Evolutionary conservation across 1,284 basidiomycete species (phyloP).

Genomic region (Ustilago loliicola): DNA sequence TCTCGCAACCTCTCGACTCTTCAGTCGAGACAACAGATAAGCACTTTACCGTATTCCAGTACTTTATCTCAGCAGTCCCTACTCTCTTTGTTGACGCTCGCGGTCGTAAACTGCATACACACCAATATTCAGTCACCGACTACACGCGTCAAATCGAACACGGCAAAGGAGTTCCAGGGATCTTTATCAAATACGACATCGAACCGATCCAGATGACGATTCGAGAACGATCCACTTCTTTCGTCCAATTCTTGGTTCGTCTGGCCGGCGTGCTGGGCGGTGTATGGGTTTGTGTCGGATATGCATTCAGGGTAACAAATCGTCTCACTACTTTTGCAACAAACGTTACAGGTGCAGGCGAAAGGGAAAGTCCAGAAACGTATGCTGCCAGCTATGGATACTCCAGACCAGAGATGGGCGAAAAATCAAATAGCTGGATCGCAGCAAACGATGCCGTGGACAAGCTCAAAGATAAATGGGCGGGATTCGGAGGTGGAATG

Average conservation of each 20-base stretch:
- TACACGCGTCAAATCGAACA: slow-evolving; percentile 84
- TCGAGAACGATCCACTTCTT: slow-evolving; percentile 84
- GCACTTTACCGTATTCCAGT: slow-evolving; percentile 79
- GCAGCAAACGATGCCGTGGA: slow-evolving; percentile 31
- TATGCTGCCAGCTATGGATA: slow-evolving; percentile 47
- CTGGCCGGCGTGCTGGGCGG: slow-evolving; percentile 73
- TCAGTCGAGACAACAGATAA: slow-evolving; percentile 82
- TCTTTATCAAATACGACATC: slow-evolving; percentile 79
- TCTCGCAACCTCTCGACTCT: slow-evolving; percentile 88
- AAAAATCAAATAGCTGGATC: slow-evolving; percentile 26
- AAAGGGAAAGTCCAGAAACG: slow-evolving; percentile 36
- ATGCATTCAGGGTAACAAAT: slow-evolving; percentile 58
- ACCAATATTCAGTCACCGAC: slow-evolving; percentile 96
- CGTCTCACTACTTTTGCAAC: slow-evolving; percentile 43
- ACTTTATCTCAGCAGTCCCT: slow-evolving; percentile 93
- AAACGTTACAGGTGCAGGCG: slow-evolving; percentile 11
- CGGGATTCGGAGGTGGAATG: slow-evolving; percentile 24
- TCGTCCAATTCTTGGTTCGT: slow-evolving; percentile 86
- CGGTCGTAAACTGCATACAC: slow-evolving; percentile 77
- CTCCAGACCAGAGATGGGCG: slow-evolving; percentile 11
- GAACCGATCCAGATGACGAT: slow-evolving; percentile 89
- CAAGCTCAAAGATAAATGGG: slow-evolving; percentile 48
- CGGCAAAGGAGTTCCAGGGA: slow-evolving; percentile 80
- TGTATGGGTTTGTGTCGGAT: slow-evolving; percentile 68
- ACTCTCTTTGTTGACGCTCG: slow-evolving; percentile 87